These are phyloP conservation scores for Trichoderma asperelloides DNA, from an alignment of 495 filamentous ascomycete species.

Conservation along the genomic window DNA sequence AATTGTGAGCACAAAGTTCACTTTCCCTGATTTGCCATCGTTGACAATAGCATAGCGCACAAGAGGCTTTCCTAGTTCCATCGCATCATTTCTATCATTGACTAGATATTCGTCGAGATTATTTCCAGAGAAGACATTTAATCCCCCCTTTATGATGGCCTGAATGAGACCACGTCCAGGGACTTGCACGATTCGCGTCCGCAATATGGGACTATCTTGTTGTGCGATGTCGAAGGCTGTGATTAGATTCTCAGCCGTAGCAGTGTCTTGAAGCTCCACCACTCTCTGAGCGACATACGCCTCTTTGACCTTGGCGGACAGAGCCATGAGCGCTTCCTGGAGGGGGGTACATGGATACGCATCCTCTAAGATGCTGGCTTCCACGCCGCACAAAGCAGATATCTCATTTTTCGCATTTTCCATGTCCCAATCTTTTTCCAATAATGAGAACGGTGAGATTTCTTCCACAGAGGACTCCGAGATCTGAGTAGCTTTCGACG, in stretches of 20 bases:
- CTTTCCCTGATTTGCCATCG: constrained; percentile 20
- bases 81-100: constrained; percentile 30
- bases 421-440: constrained; percentile 19
- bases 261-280: constrained; percentile 23
- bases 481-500: constrained; percentile 17
- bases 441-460: constrained; percentile 24
- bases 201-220: constrained; percentile 42
- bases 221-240: constrained; percentile 42
- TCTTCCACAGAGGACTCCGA: constrained; percentile 9
- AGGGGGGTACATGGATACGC: constrained; percentile 62
- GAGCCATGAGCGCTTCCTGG: constrained; percentile 59
- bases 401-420: constrained; percentile 20
- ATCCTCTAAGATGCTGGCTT: constrained; percentile 40
- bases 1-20: constrained; percentile 50
- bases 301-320: constrained; percentile 48
- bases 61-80: constrained; percentile 47
- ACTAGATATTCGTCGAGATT: constrained; percentile 40
- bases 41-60: constrained; percentile 46
- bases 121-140: constrained; percentile 35
- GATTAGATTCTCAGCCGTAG: constrained; percentile 31
- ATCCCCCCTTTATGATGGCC: constrained; percentile 43
- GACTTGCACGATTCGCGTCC: constrained; percentile 52
- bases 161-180: constrained; percentile 46
- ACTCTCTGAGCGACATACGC: constrained; percentile 49
- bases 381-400: constrained; percentile 22